phyloP scores from a whole-genome alignment of 306 rosid species.

The Ziziphus jujuba region DNA sequence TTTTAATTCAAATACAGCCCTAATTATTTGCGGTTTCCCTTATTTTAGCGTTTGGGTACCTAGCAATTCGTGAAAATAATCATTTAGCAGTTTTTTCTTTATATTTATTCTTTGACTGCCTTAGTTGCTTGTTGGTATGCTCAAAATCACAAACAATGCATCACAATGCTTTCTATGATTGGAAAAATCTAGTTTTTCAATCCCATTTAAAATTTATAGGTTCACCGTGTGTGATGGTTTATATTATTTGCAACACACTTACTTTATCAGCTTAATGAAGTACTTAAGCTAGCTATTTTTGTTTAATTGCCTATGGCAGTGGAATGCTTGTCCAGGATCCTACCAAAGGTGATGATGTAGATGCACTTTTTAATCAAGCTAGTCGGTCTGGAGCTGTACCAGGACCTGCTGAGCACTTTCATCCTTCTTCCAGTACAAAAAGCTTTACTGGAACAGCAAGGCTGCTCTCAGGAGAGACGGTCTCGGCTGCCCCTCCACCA shows the following conservation, averaged over 20 bases:
- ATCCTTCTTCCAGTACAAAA: slow-evolving; percentile 50
- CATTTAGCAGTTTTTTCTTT: not conserved
- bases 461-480: slow-evolving; percentile 77
- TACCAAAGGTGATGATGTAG: slow-evolving; percentile 52
- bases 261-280: not conserved
- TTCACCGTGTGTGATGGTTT: not conserved
- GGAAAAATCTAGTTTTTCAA: too few species aligned
- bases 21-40: not conserved
- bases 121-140: not conserved
- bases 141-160: not conserved
- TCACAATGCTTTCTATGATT: too few species aligned
- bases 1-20: not conserved
- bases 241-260: not conserved
- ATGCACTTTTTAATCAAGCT: slow-evolving; percentile 68
- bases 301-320: slow-evolving; percentile 38
- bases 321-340: slow-evolving; percentile 97
- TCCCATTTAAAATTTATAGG: too few species aligned
- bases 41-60: slow-evolving; percentile 2
- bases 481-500: slow-evolving; percentile 59
- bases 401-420: slow-evolving; percentile 39
- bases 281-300: slow-evolving; percentile 2
- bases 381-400: slow-evolving; percentile 54
- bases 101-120: not conserved
- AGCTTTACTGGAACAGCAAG: slow-evolving; percentile 82
- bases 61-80: not conserved